These are phyloP conservation scores for Podospora pseudoanserina DNA, from an alignment of 495 filamentous ascomycete genomes.

Conservation along the genomic window DNA sequence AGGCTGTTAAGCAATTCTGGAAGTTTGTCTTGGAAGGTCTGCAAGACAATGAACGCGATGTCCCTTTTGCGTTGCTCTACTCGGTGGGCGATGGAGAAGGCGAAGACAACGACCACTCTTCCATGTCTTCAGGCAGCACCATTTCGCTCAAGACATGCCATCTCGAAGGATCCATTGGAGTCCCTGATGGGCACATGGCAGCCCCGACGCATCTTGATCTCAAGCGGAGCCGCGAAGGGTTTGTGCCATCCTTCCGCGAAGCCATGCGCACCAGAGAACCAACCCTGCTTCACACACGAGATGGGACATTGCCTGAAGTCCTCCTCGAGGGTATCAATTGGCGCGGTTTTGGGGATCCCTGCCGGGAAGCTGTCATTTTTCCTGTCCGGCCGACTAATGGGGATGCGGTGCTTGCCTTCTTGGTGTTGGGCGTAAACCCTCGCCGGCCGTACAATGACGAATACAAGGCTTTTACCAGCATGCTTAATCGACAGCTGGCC, in stretches of 20 bases:
- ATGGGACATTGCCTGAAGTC: slow-evolving; percentile 50
- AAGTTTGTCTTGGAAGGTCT: slow-evolving; percentile 45
- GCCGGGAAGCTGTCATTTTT: slow-evolving; percentile 32
- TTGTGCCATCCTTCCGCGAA: slow-evolving; percentile 55
- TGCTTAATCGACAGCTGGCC: slow-evolving; percentile 54
- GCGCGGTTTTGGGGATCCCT: slow-evolving; percentile 35
- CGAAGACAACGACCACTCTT: slow-evolving; percentile 53
- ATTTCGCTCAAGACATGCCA: slow-evolving; percentile 48
- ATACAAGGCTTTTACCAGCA: slow-evolving; percentile 51
- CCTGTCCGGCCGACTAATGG: slow-evolving; percentile 47
- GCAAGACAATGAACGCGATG: slow-evolving; percentile 47
- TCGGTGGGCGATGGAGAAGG: slow-evolving; percentile 37
- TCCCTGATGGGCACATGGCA: slow-evolving; percentile 49
- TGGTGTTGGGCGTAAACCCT: slow-evolving; percentile 46
- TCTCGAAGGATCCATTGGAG: slow-evolving; percentile 55
- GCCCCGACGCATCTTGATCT: slow-evolving; percentile 54
- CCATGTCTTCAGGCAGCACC: slow-evolving; percentile 55
- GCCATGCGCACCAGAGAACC: slow-evolving; percentile 53
- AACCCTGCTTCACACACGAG: slow-evolving; percentile 50
- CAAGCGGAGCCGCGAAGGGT: slow-evolving; percentile 50
- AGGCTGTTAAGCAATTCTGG: slow-evolving; percentile 56
- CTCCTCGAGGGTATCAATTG: slow-evolving; percentile 38
- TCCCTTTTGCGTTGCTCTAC: slow-evolving; percentile 56
- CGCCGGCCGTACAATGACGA: slow-evolving; percentile 39
- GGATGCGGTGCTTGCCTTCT: slow-evolving; percentile 38